These are phyloP conservation scores for Mycena crocata DNA, from an alignment of 768 basidiomycete genomes.

Conservation along the genomic window DNA sequence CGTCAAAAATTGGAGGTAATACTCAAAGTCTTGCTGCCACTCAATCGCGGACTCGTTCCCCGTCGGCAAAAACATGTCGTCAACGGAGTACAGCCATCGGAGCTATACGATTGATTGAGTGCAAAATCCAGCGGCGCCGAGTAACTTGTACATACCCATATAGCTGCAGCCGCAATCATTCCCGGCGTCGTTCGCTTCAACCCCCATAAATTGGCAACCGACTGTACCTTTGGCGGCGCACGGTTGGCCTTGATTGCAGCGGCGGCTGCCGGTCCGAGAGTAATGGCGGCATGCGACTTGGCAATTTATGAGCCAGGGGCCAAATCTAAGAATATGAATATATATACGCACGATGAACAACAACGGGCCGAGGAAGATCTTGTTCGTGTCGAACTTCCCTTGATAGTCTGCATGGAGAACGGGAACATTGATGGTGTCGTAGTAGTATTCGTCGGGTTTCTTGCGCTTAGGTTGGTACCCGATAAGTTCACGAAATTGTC, in stretches of 20 bases:
- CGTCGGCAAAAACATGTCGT: background rate
- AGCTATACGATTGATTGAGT: background rate
- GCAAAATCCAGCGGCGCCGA: background rate
- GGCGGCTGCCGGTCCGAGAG: background rate
- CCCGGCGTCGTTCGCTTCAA: constrained; percentile 19
- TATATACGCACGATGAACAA: constrained; percentile 6
- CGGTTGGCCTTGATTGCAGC: background rate
- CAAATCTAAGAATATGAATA: background rate
- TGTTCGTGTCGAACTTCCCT: background rate
- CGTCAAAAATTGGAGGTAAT: constrained; percentile 17
- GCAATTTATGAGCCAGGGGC: background rate
- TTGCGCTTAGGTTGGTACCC: background rate
- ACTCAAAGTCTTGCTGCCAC: constrained; percentile 23
- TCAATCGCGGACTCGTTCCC: background rate
- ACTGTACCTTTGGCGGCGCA: background rate
- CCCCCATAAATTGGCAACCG: constrained; percentile 1
- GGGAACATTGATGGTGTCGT: constrained; percentile 16
- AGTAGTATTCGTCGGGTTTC: background rate
- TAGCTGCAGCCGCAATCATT: constrained; percentile 12
- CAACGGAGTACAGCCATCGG: constrained; percentile 17
- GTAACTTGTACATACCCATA: constrained; percentile 8
- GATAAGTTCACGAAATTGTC: background rate
- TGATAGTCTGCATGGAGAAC: constrained; percentile 13
- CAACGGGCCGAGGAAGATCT: background rate
- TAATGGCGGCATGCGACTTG: constrained; percentile 18